phyloP scores from a whole-genome alignment of 768 basidiomycete species.

The Rhizopogon rudus region DNA sequence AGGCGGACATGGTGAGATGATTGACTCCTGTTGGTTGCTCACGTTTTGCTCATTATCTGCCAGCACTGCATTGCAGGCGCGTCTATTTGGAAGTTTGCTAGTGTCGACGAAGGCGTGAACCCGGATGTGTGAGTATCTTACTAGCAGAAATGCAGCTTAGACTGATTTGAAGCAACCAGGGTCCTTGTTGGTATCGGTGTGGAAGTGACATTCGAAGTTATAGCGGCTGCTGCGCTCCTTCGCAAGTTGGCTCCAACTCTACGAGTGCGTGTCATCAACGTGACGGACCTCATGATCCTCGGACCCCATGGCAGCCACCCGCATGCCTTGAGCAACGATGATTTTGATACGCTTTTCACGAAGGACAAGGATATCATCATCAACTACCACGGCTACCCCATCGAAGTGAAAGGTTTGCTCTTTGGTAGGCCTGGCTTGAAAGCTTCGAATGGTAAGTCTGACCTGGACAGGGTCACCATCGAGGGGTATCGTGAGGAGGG shows the following conservation, averaged over 20 bases:
- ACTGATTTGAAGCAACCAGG: constrained; percentile 23
- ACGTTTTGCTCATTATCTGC: constrained; percentile 5
- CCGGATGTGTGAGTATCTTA: constrained; percentile 58
- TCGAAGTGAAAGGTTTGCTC: constrained; percentile 64
- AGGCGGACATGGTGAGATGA: constrained; percentile 55
- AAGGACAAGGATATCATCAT: constrained; percentile 63
- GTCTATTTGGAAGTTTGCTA: constrained; percentile 82
- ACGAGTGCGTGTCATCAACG: constrained; percentile 83
- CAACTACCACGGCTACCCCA: constrained; percentile 82
- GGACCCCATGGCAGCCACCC: constrained; percentile 67
- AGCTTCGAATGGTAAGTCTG: constrained; percentile 54
- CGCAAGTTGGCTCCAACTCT: constrained; percentile 65
- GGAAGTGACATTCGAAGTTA: constrained; percentile 85
- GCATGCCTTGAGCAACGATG: constrained; percentile 57
- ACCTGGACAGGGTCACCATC: constrained; percentile 46
- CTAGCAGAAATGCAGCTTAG: not conserved
- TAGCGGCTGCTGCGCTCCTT: constrained; percentile 79
- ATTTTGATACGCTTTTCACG: constrained; percentile 72
- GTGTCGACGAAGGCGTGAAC: constrained; percentile 62
- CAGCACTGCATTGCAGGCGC: constrained; percentile 85
- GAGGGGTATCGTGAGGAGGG: constrained; percentile 70
- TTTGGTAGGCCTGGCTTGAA: constrained; percentile 50
- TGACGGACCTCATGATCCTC: constrained; percentile 87
- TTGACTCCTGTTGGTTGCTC: not conserved
- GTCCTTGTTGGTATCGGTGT: constrained; percentile 86